Conservation (phyloP, 352 stramenopile genomes). For the Globisporangium camurandrum region DNA sequence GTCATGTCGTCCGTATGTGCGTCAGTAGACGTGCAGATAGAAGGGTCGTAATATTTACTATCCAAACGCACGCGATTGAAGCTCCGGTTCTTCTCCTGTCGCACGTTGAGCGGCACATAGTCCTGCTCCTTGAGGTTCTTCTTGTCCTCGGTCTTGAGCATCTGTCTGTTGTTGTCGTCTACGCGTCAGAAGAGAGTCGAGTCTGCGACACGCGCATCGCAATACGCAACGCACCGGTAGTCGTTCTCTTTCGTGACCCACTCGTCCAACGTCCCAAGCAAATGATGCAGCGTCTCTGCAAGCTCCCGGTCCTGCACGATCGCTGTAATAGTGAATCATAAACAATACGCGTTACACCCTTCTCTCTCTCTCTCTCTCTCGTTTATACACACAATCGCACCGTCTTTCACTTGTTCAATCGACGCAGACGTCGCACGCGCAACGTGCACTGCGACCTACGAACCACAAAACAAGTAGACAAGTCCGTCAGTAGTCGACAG, state of each 20-base stretch:
- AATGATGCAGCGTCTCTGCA: conserved; percentile 33
- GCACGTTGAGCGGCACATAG: conserved; percentile 59
- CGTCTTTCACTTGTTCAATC: conserved; percentile 49
- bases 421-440: conserved; percentile 22
- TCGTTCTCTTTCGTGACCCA: conserved; percentile 85
- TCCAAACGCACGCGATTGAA: conserved; percentile 53
- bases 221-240: conserved; percentile 52
- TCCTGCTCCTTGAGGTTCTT: conserved; percentile 76
- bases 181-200: conserved; percentile 76
- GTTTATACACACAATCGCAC: conserved; percentile 14
- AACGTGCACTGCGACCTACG: conserved; percentile 32
- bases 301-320: conserved; percentile 52
- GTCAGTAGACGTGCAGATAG: too few relatives aligned
- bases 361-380: not conserved
- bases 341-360: not conserved
- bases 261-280: conserved; percentile 57
- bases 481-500: conserved; percentile 2
- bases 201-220: conserved; percentile 77
- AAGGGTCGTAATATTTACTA: too few relatives aligned
- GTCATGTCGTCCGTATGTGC: too few relatives aligned
- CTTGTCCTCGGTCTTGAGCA: conserved; percentile 88
- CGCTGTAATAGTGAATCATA: conserved; percentile 16
- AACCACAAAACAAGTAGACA: not conserved
- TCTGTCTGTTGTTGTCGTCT: conserved; percentile 35
- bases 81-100: conserved; percentile 80